A percentile compares a stretch with the other conserved stretches of the same genome.
These are phyloP conservation scores for Eragrostis nindensis DNA, from an alignment of 176 grass and related monocot genomes.

Conservation along the genomic window DNA sequence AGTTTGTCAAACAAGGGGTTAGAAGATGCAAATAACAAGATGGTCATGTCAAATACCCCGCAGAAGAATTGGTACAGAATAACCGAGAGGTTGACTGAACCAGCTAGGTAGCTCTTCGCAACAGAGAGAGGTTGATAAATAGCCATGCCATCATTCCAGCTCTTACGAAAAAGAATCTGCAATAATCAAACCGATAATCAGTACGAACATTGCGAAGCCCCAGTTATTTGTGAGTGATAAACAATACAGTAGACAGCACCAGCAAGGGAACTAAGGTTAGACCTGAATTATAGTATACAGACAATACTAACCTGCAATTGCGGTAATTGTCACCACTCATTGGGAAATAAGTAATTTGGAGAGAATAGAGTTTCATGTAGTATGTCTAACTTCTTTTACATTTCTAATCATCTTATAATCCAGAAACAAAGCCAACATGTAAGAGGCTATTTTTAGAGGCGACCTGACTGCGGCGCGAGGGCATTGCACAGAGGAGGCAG, in stretches of 20 bases:
- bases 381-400: background rate
- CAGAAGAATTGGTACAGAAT: slow-evolving; percentile 93
- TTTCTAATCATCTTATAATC: background rate
- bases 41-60: slow-evolving; percentile 56
- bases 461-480: no score
- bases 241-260: background rate
- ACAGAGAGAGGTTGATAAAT: slow-evolving; percentile 93
- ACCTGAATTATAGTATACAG: slow-evolving; percentile 18
- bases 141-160: slow-evolving; percentile 99
- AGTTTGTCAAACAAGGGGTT: slow-evolving; percentile 17
- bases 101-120: slow-evolving; percentile 82
- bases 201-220: background rate
- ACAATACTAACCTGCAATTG: background rate
- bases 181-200: slow-evolving; percentile 36
- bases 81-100: slow-evolving; percentile 74
- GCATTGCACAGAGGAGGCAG: no score
- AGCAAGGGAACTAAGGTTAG: background rate
- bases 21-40: slow-evolving; percentile 24
- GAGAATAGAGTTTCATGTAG: background rate
- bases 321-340: background rate
- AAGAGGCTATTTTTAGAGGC: background rate
- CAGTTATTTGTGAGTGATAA: background rate
- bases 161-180: slow-evolving; percentile 96
- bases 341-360: background rate
- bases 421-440: slow-evolving; percentile 1